These are phyloP conservation scores for Cutaneotrichosporon sp. DNA, from an alignment of 1,284 basidiomycete species.

Conservation along the genomic window DNA sequence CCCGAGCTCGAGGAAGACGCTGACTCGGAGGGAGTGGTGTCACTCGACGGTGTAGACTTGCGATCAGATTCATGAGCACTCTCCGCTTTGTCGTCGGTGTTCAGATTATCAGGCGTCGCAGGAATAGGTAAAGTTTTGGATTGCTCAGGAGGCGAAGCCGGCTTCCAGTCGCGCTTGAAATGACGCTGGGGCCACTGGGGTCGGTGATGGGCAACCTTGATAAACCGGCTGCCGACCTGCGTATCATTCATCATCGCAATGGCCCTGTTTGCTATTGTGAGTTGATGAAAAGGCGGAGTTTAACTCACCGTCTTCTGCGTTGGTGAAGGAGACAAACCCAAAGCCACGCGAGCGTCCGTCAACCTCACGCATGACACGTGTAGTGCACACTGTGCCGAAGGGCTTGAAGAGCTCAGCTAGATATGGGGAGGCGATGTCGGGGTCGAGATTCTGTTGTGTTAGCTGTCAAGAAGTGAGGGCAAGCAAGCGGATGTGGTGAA, in stretches of 20 bases:
- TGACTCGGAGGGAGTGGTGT: too few species aligned
- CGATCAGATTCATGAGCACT: too few species aligned
- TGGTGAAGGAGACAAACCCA: conserved; percentile 88
- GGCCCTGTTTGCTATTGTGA: conserved; percentile 23
- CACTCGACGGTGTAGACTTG: too few species aligned
- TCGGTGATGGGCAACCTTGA: conserved; percentile 35
- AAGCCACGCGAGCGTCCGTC: conserved; percentile 78
- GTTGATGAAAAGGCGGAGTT: not conserved
- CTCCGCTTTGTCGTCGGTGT: not conserved
- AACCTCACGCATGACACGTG: conserved; percentile 89
- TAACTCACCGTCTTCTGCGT: conserved; percentile 70
- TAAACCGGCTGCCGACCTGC: conserved; percentile 22
- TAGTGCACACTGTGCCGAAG: conserved; percentile 83
- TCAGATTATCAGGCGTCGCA: not conserved
- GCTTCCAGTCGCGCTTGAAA: not conserved
- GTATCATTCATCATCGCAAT: conserved; percentile 28
- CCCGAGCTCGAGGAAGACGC: not conserved
- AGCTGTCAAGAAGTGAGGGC: too few species aligned
- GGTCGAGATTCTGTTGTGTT: conserved; percentile 83
- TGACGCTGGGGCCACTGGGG: conserved; percentile 13
- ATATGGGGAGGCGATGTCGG: conserved; percentile 73
- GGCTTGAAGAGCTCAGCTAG: conserved; percentile 69
- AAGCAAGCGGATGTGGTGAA: too few species aligned
- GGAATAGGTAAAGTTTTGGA: not conserved
- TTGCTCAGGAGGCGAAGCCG: not conserved